Conservation (phyloP, 108 stramenopile genomes). For the Mediolabrus comicus region DNA sequence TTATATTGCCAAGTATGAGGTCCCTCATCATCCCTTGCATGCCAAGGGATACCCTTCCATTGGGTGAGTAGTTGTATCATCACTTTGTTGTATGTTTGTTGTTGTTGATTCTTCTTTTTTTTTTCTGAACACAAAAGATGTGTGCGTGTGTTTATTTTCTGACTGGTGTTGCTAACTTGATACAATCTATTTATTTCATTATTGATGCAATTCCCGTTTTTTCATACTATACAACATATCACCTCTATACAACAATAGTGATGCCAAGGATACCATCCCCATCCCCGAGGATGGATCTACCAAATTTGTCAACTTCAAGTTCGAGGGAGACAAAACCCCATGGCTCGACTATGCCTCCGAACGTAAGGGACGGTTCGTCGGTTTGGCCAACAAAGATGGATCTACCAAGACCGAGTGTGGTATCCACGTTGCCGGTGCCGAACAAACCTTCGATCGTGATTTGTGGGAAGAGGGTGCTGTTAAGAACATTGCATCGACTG, state of each 20-base stretch:
- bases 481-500: conserved; percentile 69
- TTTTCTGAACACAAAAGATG: not conserved
- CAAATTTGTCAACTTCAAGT: conserved; percentile 80
- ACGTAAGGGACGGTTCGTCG: conserved; percentile 95
- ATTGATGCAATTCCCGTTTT: not conserved
- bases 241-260: conserved; percentile 31
- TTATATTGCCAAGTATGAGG: conserved; percentile 95
- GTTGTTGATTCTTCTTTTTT: too few species aligned
- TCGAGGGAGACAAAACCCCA: conserved; percentile 77
- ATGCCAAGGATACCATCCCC: conserved; percentile 94
- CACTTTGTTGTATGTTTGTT: not conserved
- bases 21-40: conserved; percentile 95
- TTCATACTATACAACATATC: not conserved
- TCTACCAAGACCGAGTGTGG: conserved; percentile 98
- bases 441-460: conserved; percentile 89
- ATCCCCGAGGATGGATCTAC: conserved; percentile 87
- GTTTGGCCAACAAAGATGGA: conserved; percentile 94
- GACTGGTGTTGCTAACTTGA: too few species aligned
- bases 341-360: conserved; percentile 97
- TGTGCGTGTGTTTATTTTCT: not conserved
- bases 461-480: conserved; percentile 80
- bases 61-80: conserved; percentile 45
- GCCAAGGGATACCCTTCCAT: conserved; percentile 96
- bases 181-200: not conserved
- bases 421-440: conserved; percentile 92